phyloP scores from a whole-genome alignment of 805 yeast species.

The Jamesozyma jinghongensis region DNA sequence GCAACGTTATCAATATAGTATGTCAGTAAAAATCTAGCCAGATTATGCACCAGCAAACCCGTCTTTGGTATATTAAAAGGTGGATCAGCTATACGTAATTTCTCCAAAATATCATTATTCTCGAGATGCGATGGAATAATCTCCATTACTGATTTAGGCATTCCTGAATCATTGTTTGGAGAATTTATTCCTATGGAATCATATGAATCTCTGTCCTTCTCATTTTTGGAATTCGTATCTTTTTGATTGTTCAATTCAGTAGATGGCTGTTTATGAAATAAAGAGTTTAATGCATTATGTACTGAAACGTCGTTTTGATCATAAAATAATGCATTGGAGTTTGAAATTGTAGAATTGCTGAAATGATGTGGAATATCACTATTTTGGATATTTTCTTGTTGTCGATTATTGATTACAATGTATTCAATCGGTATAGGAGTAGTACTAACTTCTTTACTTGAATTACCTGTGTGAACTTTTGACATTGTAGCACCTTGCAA shows the following conservation, averaged over 20 bases:
- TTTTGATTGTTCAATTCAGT: too few species aligned
- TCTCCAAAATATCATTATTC: conserved; percentile 10
- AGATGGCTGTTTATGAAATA: not conserved
- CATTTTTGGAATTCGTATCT: too few species aligned
- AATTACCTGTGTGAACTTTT: not conserved
- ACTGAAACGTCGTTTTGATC: not conserved
- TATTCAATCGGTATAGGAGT: not conserved
- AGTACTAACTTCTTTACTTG: not conserved
- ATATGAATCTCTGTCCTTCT: not conserved
- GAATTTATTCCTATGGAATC: conserved; percentile 8
- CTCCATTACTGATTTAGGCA: conserved; percentile 20
- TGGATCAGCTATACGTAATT: conserved; percentile 8
- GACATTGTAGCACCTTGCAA: conserved; percentile 21
- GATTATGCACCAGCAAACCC: conserved; percentile 56
- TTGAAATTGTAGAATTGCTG: not conserved
- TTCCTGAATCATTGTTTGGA: conserved; percentile 10
- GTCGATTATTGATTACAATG: not conserved
- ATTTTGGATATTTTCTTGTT: too few species aligned
- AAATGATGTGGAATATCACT: too few species aligned
- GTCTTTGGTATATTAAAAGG: conserved; percentile 44
- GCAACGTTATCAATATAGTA: conserved; percentile 72
- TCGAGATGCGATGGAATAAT: conserved; percentile 14
- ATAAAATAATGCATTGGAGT: not conserved
- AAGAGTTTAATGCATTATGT: not conserved
- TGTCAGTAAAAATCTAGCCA: conserved; percentile 61